These are phyloP conservation scores for Fusarium succisae DNA, from an alignment of 2,329 filamentous ascomycete species.

Conservation along the genomic window DNA sequence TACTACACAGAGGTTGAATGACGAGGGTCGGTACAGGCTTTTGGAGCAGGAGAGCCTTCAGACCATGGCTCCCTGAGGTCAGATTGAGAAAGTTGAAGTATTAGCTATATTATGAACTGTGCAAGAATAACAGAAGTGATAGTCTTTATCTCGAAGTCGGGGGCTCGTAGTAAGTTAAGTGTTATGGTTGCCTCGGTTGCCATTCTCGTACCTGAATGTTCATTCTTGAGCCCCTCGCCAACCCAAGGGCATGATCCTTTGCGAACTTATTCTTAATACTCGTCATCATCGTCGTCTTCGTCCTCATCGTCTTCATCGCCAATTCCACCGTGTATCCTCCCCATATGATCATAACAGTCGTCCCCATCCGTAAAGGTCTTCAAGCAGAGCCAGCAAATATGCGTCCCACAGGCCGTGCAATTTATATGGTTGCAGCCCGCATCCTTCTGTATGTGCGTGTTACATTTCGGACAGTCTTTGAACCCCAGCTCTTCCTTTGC, in stretches of 20 bases:
- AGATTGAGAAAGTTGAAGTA: background rate
- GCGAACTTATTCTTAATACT: background rate
- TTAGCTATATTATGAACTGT: background rate
- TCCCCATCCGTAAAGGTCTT: constrained; percentile 39
- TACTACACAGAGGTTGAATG: constrained; percentile 49
- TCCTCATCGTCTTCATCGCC: background rate
- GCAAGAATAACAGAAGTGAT: background rate
- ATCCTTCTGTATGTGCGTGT: constrained; percentile 53
- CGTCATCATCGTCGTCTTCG: background rate
- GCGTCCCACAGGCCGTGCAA: constrained; percentile 51
- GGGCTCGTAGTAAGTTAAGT: no score
- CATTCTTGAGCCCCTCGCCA: background rate
- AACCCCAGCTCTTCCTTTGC: constrained; percentile 49
- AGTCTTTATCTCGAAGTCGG: background rate
- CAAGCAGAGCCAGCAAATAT: constrained; percentile 61
- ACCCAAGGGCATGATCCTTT: no score
- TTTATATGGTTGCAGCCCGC: constrained; percentile 59
- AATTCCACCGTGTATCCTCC: background rate
- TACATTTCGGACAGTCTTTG: constrained; percentile 54
- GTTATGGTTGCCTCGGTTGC: background rate
- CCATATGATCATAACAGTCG: constrained; percentile 1
- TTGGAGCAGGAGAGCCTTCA: background rate
- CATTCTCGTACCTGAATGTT: background rate
- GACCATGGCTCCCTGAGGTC: background rate
- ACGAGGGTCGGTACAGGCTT: background rate